Evolutionary conservation across 148 eudicot species (phyloP).

Genomic region (Spergularia marina): DNA sequence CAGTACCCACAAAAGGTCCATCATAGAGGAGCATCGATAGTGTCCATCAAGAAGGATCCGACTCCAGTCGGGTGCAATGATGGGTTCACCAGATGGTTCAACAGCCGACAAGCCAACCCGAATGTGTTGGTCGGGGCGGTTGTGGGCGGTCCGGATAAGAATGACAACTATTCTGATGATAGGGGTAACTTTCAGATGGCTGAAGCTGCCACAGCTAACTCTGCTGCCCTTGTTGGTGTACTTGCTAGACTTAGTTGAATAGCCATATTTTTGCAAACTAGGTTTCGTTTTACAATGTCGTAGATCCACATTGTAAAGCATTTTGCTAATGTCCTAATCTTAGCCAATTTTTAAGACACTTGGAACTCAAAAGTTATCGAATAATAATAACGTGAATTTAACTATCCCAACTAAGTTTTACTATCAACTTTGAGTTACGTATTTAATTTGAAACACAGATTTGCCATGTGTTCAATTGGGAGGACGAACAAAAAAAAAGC

Average conservation of each 20-base stretch:
- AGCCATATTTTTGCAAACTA: too few species aligned
- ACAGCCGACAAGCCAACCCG: conserved; percentile 35
- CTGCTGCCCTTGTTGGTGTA: conserved; percentile 53
- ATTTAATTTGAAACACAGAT: too few species aligned
- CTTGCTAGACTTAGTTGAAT: conserved; percentile 20
- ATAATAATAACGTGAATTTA: too few species aligned
- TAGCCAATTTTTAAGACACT: too few species aligned
- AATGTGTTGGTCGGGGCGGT: conserved; percentile 47
- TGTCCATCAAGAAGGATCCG: conserved; percentile 31
- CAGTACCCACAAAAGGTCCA: conserved; percentile 43
- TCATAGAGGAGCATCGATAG: conserved; percentile 59
- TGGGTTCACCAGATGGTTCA: conserved; percentile 36
- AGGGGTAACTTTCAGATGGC: conserved; percentile 33
- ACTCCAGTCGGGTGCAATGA: conserved; percentile 36
- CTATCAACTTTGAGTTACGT: too few species aligned
- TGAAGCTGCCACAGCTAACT: conserved; percentile 41
- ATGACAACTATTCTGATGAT: conserved; percentile 36
- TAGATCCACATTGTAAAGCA: too few species aligned
- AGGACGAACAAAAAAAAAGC: too few species aligned
- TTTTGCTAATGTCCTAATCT: too few species aligned
- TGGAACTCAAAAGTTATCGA: too few species aligned
- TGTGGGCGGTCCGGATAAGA: conserved; percentile 56
- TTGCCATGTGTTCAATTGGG: too few species aligned
- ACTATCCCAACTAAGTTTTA: too few species aligned
- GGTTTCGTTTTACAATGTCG: too few species aligned